Conservation (phyloP, 2,329 filamentous ascomycete genomes). For the Cercospora nicotianae region DNA sequence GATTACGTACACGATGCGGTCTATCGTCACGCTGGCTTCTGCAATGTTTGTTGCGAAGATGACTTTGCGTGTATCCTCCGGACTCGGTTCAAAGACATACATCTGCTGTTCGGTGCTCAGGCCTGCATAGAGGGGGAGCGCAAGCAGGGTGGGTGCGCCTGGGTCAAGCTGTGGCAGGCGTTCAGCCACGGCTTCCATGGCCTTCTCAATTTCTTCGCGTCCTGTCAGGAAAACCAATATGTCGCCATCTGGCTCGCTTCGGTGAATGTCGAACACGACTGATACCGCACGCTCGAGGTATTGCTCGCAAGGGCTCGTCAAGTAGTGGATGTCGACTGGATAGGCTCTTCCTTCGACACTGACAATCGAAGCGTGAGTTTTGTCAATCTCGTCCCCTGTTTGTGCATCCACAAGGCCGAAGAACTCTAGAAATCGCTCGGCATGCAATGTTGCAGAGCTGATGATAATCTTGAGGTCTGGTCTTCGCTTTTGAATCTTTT, state of each 20-base stretch:
- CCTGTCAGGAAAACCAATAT: slow-evolving; percentile 90
- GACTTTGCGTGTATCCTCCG: slow-evolving; percentile 82
- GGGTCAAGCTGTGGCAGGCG: slow-evolving; percentile 64
- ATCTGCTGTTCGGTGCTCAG: slow-evolving; percentile 89
- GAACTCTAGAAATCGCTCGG: slow-evolving; percentile 79
- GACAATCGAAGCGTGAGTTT: slow-evolving; percentile 62
- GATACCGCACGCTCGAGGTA: slow-evolving; percentile 82
- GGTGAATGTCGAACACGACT: slow-evolving; percentile 85
- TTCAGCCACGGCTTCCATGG: slow-evolving; percentile 76
- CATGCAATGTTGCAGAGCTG: slow-evolving; percentile 90
- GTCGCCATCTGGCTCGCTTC: slow-evolving; percentile 76
- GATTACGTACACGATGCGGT: slow-evolving; percentile 86
- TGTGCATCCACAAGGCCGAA: slow-evolving; percentile 57
- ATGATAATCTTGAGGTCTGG: slow-evolving; percentile 83
- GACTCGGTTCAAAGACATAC: slow-evolving; percentile 84
- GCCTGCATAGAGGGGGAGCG: slow-evolving; percentile 84
- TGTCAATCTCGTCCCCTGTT: slow-evolving; percentile 35
- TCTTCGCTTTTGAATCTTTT: slow-evolving; percentile 80
- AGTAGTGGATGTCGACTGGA: slow-evolving; percentile 82
- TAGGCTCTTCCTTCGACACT: slow-evolving; percentile 85
- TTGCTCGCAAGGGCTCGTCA: slow-evolving; percentile 75
- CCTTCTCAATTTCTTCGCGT: slow-evolving; percentile 84
- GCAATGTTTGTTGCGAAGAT: slow-evolving; percentile 95
- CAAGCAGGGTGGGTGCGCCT: slow-evolving; percentile 60
- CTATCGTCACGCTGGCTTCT: slow-evolving; percentile 92